phyloP scores from a whole-genome alignment of 2,329 filamentous ascomycete species.

The Fusarium armeniacum region DNA sequence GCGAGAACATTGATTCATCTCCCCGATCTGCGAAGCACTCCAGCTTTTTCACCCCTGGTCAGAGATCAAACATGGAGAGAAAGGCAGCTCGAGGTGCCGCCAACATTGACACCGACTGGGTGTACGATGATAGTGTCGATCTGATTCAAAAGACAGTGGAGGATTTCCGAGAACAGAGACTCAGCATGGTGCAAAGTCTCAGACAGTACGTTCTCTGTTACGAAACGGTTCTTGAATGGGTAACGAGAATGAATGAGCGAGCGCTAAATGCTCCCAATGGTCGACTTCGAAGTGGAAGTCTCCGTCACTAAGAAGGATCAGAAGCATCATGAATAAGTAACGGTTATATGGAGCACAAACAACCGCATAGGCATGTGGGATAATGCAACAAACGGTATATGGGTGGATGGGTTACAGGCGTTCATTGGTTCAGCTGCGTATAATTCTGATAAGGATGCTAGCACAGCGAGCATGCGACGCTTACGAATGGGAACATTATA shows the following conservation, averaged over 20 bases:
- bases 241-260: conserved; percentile 65
- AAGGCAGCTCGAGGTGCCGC: conserved; percentile 24
- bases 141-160: conserved; percentile 89
- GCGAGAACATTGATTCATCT: conserved; percentile 50
- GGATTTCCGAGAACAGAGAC: conserved; percentile 86
- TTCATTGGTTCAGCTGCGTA: conserved; percentile 37
- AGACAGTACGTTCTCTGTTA: conserved; percentile 97
- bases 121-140: conserved; percentile 79
- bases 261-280: conserved; percentile 36
- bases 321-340: conserved; percentile 34
- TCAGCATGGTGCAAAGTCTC: conserved; percentile 97
- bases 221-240: conserved; percentile 93
- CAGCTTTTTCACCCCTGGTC: conserved; percentile 42
- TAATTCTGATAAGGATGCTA: conserved; percentile 22
- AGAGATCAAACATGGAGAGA: conserved; percentile 35
- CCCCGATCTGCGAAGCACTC: conserved; percentile 47
- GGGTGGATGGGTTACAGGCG: conserved; percentile 33
- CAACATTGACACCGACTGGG: conserved; percentile 70
- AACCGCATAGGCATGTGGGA: conserved; percentile 38
- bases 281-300: conserved; percentile 53
- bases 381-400: conserved; percentile 32
- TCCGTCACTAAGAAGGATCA: conserved; percentile 40
- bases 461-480: conserved; percentile 37
- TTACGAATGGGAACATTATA: conserved; percentile 36
- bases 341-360: conserved; percentile 39